These are phyloP conservation scores for Postia placenta DNA, from an alignment of 768 basidiomycete species.

Conservation along the genomic window DNA sequence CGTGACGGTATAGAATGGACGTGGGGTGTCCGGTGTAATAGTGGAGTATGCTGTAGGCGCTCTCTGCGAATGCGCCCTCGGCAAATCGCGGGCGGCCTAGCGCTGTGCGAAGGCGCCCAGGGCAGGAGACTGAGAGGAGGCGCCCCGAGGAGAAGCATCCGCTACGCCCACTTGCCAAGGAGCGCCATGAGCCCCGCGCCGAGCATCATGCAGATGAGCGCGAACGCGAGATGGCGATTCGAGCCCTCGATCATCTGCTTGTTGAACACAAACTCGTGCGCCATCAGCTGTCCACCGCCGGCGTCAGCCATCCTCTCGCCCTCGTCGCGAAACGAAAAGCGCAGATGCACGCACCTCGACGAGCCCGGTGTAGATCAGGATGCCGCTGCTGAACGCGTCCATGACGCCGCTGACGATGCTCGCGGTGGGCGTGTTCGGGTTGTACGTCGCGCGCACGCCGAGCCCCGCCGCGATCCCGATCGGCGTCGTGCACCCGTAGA, in stretches of 20 bases:
- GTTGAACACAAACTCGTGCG: slow-evolving; percentile 93
- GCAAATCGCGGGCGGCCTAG: too few species aligned
- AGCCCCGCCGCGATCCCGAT: slow-evolving; percentile 80
- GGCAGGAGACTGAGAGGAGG: too few species aligned
- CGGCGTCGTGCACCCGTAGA: slow-evolving; percentile 80
- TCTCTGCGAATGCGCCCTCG: too few species aligned
- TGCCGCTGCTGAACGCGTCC: slow-evolving; percentile 82
- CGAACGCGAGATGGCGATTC: slow-evolving; percentile 60
- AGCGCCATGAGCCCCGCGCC: slow-evolving; percentile 90
- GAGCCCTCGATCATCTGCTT: slow-evolving; percentile 72
- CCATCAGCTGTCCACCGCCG: slow-evolving; percentile 37
- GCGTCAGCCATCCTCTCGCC: too few species aligned
- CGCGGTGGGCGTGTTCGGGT: slow-evolving; percentile 69
- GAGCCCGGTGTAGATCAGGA: slow-evolving; percentile 81
- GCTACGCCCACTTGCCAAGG: slow-evolving; percentile 89
- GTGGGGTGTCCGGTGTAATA: too few species aligned
- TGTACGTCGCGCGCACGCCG: slow-evolving; percentile 71
- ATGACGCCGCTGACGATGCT: slow-evolving; percentile 80
- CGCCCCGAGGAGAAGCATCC: too few species aligned
- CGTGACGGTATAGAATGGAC: too few species aligned
- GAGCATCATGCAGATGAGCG: slow-evolving; percentile 66
- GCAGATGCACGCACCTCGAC: slow-evolving; percentile 56
- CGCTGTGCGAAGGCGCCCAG: too few species aligned
- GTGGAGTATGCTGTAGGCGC: too few species aligned
- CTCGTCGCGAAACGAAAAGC: too few species aligned